These are phyloP conservation scores for Fusarium tupiense DNA, from an alignment of 2,329 filamentous ascomycete genomes.

Conservation along the genomic window DNA sequence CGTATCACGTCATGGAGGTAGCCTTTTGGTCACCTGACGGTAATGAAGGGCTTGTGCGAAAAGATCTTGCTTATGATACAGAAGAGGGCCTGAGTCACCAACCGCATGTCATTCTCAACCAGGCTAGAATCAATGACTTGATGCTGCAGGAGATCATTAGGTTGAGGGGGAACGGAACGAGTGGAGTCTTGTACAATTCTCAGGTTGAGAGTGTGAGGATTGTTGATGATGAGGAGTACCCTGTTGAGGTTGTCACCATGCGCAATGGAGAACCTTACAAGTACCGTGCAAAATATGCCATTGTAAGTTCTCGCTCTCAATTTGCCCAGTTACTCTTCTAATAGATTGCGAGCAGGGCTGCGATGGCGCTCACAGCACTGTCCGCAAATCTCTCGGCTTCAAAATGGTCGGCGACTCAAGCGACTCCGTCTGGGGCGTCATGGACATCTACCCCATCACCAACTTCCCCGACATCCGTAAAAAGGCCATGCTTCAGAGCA, in stretches of 20 bases:
- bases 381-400: conserved; percentile 38
- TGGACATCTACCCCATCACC: conserved; percentile 41
- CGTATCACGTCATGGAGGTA: conserved; percentile 73
- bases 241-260: conserved; percentile 12
- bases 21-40: conserved; percentile 69
- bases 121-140: conserved; percentile 33
- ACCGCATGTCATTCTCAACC: conserved; percentile 72
- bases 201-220: conserved; percentile 29
- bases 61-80: conserved; percentile 70
- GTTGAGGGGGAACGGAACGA: neutral
- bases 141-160: conserved; percentile 33
- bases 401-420: conserved; percentile 42
- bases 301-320: neutral
- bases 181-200: conserved; percentile 22
- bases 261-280: neutral
- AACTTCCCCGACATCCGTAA: conserved; percentile 44
- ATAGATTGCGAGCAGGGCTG: neutral
- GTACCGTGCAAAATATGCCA: conserved; percentile 31
- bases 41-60: conserved; percentile 65
- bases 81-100: conserved; percentile 70
- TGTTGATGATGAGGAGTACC: neutral
- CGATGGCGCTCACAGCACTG: conserved; percentile 42
- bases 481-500: conserved; percentile 43
- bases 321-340: rapidly evolving
- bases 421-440: conserved; percentile 44